Evolutionary conservation across 495 filamentous ascomycete genomes (phyloP).

Genomic region (Neurospora sp.): DNA sequence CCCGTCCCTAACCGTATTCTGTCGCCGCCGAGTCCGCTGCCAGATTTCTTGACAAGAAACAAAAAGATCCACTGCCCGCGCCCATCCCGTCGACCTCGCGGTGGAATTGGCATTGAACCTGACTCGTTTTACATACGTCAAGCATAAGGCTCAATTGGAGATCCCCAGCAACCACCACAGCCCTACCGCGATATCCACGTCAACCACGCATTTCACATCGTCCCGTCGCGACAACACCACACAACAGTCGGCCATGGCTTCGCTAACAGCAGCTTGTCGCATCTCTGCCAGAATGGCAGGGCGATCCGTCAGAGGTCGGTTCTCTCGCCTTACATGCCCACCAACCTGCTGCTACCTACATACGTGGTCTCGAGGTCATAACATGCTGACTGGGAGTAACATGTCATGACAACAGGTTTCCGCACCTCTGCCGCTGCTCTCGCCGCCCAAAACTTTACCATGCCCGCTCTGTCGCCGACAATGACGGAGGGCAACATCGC

Average conservation of each 20-base stretch:
- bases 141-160: neutral
- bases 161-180: neutral
- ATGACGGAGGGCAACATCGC: slow-evolving; percentile 83
- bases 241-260: slow-evolving; percentile 34
- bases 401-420: slow-evolving; percentile 41
- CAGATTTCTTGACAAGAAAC: neutral
- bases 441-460: slow-evolving; percentile 69
- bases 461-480: slow-evolving; percentile 78
- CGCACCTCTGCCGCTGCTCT: slow-evolving; percentile 44
- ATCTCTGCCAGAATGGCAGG: slow-evolving; percentile 38
- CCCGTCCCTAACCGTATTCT: neutral
- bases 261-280: slow-evolving; percentile 38
- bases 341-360: neutral
- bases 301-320: slow-evolving; percentile 39
- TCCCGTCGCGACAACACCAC: neutral
- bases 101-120: neutral
- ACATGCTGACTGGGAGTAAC: neutral
- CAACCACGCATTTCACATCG: neutral
- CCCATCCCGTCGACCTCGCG: neutral
- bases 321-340: slow-evolving; percentile 2
- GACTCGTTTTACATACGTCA: neutral
- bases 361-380: neutral
- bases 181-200: neutral
- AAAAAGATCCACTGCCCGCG: neutral
- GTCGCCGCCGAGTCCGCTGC: neutral